Evolutionary conservation across 768 basidiomycete species (phyloP).

Genomic region (Pleurotus salmoneostramineus): DNA sequence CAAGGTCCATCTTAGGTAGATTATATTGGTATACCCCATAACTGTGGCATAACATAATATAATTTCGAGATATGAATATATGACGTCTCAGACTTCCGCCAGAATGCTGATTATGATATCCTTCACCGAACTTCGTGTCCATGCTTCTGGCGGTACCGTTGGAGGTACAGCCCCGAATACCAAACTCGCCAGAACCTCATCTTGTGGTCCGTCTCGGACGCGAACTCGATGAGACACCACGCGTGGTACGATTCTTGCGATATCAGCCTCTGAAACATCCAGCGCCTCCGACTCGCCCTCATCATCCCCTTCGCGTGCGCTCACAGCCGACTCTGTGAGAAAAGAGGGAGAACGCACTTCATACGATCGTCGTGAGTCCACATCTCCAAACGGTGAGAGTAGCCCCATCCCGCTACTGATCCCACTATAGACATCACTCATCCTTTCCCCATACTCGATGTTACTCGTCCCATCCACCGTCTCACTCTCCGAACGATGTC

Average conservation of each 20-base stretch:
- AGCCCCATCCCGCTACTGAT: constrained; percentile 5
- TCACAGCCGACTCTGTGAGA: not conserved
- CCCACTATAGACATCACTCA: constrained; percentile 5
- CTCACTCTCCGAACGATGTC: not conserved
- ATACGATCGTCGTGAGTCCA: not conserved
- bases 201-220: constrained; percentile 63
- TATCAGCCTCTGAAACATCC: constrained; percentile 72
- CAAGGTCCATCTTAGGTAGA: constrained; percentile 8
- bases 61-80: not conserved
- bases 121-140: constrained; percentile 47
- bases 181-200: constrained; percentile 64
- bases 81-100: constrained; percentile 42
- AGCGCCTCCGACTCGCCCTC: constrained; percentile 14
- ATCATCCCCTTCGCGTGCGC: not conserved
- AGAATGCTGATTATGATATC: constrained; percentile 60
- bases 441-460: constrained; percentile 1
- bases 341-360: not conserved
- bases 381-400: constrained; percentile 3
- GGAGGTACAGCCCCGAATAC: constrained; percentile 47
- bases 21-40: not conserved
- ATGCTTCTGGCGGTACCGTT: constrained; percentile 7
- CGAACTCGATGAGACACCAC: constrained; percentile 74
- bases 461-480: not conserved
- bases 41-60: not conserved
- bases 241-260: constrained; percentile 69